Conservation (phyloP, 2,329 filamentous ascomycete genomes). For the Colletotrichum liaoningense region DNA sequence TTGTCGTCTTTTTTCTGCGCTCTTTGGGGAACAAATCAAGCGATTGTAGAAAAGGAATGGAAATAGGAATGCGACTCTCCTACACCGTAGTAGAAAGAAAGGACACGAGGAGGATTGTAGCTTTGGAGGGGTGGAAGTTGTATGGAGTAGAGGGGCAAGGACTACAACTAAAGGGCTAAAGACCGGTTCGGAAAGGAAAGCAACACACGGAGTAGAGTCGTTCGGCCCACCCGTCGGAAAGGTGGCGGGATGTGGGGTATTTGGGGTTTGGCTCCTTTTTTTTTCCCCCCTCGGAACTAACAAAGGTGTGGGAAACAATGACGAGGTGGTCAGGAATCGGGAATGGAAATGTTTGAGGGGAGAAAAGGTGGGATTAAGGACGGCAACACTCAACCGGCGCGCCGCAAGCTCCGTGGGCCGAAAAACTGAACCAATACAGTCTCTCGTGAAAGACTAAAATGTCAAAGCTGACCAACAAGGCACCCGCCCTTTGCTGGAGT, state of each 20-base stretch:
- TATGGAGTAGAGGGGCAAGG: not conserved
- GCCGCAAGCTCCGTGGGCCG: not conserved
- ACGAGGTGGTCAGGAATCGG: not conserved
- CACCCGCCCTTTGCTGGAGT: not conserved
- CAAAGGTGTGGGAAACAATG: not conserved
- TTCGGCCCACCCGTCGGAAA: slow-evolving; percentile 28
- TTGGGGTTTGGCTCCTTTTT: not conserved
- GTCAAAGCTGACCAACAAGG: not conserved
- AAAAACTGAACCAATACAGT: slow-evolving; percentile 10
- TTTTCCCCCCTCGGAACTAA: not conserved
- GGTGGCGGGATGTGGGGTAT: slow-evolving; percentile 31
- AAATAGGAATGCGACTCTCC: not conserved
- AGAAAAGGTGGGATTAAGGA: not conserved
- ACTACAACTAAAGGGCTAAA: not conserved
- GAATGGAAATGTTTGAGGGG: not conserved
- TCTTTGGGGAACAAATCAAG: slow-evolving; percentile 39
- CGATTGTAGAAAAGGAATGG: not conserved
- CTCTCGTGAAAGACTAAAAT: slow-evolving; percentile 2
- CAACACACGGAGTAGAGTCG: not conserved
- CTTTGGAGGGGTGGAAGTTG: not conserved
- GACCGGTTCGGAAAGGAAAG: not conserved
- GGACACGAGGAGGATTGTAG: not conserved
- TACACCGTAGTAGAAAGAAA: not conserved
- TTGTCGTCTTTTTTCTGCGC: not conserved
- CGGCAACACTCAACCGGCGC: not conserved